Base-by-base conservation (phyloP, 139 green algal genomes). In the Tetraselmis chui region DNA sequence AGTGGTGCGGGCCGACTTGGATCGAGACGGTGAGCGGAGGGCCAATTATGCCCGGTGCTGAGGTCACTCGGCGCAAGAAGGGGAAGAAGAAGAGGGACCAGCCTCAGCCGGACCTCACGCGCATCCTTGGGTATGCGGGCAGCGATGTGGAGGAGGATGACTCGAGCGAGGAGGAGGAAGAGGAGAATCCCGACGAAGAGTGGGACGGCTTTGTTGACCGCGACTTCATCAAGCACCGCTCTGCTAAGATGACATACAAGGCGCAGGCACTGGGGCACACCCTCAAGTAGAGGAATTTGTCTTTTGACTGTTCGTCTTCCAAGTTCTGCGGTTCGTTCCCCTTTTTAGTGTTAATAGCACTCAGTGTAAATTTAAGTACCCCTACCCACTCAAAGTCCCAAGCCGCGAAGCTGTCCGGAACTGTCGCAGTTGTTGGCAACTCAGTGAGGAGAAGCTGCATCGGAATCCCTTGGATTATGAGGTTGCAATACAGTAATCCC, bases 101-200 rank as follows among this genome's bases (percentile, higher is more conserved):
- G 81, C 67, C 85, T 28, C 59, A 83, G 59, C 89, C 89, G 31
- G 89, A 89, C 75, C 84, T 94, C 23, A 85, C 86, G 11, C 89
- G 90, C 83, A 92, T 94, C 80, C 83, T 94, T 77, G 91, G 91
- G 31, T 94, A 92, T 84, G 88, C 86, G 32, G 78, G 80, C 26
- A 30, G 32, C 25, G 86, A 90, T 28, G 76, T 82, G 80, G 67
- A 32, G 24, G 82, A 75, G 0, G 59, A 79, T 11, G 82, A 59
- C 27, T 76, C 78, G 27, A 45, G 24, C 29, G 29, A 29, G 30
- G 76, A 30, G 24, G 76, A 80, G 76, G 30, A 30, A 18, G 11
- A 76, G 0, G 79, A 45, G 29, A 83, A 77, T 18, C 11, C 5
- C 45, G 45, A 67, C 23, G 59, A 76, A 18, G 85, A 85, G 28